Conservation (phyloP, 2,329 filamentous ascomycete species). For the Tolypocladium cylindrosporum region DNA sequence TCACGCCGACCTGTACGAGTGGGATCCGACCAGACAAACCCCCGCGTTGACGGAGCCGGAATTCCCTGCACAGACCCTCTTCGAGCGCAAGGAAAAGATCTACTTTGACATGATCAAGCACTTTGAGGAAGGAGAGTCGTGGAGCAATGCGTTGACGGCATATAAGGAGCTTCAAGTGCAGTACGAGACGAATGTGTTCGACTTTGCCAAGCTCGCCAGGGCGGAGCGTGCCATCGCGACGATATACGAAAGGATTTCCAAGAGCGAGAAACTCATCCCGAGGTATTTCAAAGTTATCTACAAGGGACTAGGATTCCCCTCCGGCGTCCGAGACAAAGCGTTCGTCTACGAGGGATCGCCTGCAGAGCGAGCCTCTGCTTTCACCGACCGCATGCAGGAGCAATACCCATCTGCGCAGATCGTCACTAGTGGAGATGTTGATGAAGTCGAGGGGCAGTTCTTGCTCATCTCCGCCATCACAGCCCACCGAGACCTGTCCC, state of each 20-base stretch:
- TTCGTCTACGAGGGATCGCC: slow-evolving; percentile 82
- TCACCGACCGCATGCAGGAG: slow-evolving; percentile 86
- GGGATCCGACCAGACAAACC: slow-evolving; percentile 64
- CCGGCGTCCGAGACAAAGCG: slow-evolving; percentile 74
- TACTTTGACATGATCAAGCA: slow-evolving; percentile 94
- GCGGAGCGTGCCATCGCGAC: slow-evolving; percentile 84
- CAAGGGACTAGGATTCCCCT: slow-evolving; percentile 79
- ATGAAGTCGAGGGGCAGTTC: slow-evolving; percentile 86
- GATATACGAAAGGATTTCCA: slow-evolving; percentile 81
- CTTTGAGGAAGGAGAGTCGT: slow-evolving; percentile 89
- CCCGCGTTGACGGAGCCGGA: slow-evolving; percentile 59
- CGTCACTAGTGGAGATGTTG: slow-evolving; percentile 55
- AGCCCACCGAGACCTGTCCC: slow-evolving; percentile 69
- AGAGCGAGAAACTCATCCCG: slow-evolving; percentile 66
- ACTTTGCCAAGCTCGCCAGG: slow-evolving; percentile 84
- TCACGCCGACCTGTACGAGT: slow-evolving; percentile 87
- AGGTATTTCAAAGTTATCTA: slow-evolving; percentile 90
- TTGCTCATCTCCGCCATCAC: slow-evolving; percentile 73
- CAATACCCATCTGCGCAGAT: slow-evolving; percentile 82
- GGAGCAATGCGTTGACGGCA: slow-evolving; percentile 76
- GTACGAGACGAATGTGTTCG: slow-evolving; percentile 82
- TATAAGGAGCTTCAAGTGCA: slow-evolving; percentile 89
- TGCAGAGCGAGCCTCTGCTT: slow-evolving; percentile 66
- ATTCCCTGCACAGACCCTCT: slow-evolving; percentile 76
- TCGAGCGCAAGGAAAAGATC: slow-evolving; percentile 84